Base-by-base conservation (phyloP, 1,139 yeast species). In the Barnettozyma hawaiiensis region DNA sequence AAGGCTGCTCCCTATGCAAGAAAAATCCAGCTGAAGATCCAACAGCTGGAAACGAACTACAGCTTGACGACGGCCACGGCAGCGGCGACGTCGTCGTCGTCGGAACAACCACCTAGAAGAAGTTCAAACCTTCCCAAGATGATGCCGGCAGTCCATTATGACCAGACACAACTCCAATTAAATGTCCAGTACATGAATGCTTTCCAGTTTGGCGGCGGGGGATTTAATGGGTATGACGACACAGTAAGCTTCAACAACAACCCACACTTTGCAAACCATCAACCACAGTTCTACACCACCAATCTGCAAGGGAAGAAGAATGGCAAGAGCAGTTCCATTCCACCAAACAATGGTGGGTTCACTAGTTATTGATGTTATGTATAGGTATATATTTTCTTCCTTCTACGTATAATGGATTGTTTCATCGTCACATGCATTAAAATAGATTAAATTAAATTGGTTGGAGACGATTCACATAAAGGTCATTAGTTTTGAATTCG, bases 1-100 rank as follows among this genome's bases (percentile, higher is more conserved):
- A 67, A 65, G 48, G 62, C 68, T 7, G 65, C 70, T 1, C 67
- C 71, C 1, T 67, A 66, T 46, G 69, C 69, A 2, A 66, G 66
- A 49, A 67, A 67, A 46, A 64, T 67, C 16, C 68, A 67, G 46
- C 44, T 65, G 41, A 67, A 67, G 40, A 47, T 56, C 24, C 58
- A 54, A 34, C 59, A 54, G 34, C 32, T 54, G 4, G 58, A 55
- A 34, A 35, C 54, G 3, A 49, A 41, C 19, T 47, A 51, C 37
- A 43, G 34, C 14, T 19, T 19, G n/a, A 26, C 31, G 22, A 27
- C 32, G 9, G 14, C 27, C n/a, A n/a, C n/a, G n/a, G n/a, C n/a
- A n/a, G n/a, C n/a, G n/a, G n/a, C n/a, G n/a, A n/a, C n/a, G n/a
- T n/a, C n/a, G n/a, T n/a, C n/a, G n/a, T n/a, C n/a, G n/a, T n/a